These are phyloP conservation scores for Pisolithus orientalis DNA, from an alignment of 768 basidiomycete genomes.

Conservation along the genomic window DNA sequence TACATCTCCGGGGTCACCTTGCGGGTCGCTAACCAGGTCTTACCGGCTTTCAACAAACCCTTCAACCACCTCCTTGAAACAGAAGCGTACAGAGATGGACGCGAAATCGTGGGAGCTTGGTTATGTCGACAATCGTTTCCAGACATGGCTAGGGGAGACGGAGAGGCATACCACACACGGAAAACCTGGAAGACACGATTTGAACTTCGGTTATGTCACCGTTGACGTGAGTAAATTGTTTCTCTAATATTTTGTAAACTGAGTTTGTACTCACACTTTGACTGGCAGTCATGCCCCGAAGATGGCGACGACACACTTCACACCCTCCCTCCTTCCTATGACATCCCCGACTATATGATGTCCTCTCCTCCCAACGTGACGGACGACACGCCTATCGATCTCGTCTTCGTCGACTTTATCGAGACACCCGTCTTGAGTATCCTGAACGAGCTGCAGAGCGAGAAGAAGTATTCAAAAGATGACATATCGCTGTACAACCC, in stretches of 20 bases:
- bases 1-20: slow-evolving; percentile 49
- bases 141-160: slow-evolving; percentile 52
- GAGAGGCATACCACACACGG: slow-evolving; percentile 30
- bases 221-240: slow-evolving; percentile 39
- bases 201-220: slow-evolving; percentile 68
- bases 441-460: slow-evolving; percentile 38
- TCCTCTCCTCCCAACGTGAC: slow-evolving; percentile 42
- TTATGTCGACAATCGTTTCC: slow-evolving; percentile 42
- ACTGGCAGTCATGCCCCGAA: slow-evolving; percentile 51
- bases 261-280: neutral
- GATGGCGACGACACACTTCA: slow-evolving; percentile 65
- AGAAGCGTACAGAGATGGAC: slow-evolving; percentile 18
- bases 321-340: slow-evolving; percentile 48
- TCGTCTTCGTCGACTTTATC: slow-evolving; percentile 70
- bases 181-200: slow-evolving; percentile 33
- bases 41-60: slow-evolving; percentile 43
- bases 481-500: neutral
- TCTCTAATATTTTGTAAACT: neutral
- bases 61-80: slow-evolving; percentile 19
- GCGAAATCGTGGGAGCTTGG: slow-evolving; percentile 32
- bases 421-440: slow-evolving; percentile 40
- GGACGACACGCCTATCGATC: slow-evolving; percentile 48
- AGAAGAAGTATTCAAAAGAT: neutral
- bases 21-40: slow-evolving; percentile 41
- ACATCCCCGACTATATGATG: slow-evolving; percentile 48